Percentiles rank a stretch among this genome's conserved stretches.
These are phyloP conservation scores for Ophiorrhiza pumila DNA, from an alignment of 257 asterid species.

Conservation along the genomic window DNA sequence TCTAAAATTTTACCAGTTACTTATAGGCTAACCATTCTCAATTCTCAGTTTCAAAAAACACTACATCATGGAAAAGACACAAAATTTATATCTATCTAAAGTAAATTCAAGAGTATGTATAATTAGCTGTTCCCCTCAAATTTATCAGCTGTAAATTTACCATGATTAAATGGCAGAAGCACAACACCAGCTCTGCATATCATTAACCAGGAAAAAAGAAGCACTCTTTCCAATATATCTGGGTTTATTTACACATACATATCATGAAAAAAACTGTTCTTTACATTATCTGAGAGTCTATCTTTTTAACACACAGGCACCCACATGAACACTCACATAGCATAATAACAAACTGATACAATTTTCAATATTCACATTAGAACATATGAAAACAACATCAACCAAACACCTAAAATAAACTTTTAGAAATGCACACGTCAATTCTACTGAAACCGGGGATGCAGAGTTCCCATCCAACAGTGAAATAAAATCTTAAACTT, in stretches of 20 bases:
- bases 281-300: too few relatives aligned
- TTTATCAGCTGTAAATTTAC: not conserved
- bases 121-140: not conserved
- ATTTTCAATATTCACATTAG: too few relatives aligned
- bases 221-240: too few relatives aligned
- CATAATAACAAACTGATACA: too few relatives aligned
- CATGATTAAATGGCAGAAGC: not conserved
- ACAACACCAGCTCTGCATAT: not conserved
- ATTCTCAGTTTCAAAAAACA: not conserved
- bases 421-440: not conserved
- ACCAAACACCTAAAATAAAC: not conserved
- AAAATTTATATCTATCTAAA: too few relatives aligned
- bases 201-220: not conserved
- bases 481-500: not conserved
- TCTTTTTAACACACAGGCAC: too few relatives aligned
- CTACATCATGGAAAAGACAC: not conserved
- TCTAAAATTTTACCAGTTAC: too few relatives aligned
- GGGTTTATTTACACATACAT: too few relatives aligned
- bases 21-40: too few relatives aligned
- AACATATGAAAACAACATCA: too few relatives aligned
- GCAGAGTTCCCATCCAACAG: not conserved
- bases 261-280: not conserved
- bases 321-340: too few relatives aligned
- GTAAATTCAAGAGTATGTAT: not conserved
- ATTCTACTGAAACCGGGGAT: not conserved